These are phyloP conservation scores for Sporobolomyces pararoseus DNA, from an alignment of 768 basidiomycete species.

Conservation along the genomic window DNA sequence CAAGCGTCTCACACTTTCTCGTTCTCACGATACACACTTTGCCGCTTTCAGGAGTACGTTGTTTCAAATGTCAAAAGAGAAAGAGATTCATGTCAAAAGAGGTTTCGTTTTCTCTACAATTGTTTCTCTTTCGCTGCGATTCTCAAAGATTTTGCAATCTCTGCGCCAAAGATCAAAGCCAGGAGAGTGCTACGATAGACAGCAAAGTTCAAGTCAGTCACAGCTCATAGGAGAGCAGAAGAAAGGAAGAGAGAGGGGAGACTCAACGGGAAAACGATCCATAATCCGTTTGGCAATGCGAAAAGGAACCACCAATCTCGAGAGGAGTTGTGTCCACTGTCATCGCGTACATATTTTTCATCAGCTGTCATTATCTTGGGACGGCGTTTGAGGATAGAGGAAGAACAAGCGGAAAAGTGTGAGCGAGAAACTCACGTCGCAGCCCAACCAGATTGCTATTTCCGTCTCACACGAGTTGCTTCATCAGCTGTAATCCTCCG, in stretches of 20 bases:
- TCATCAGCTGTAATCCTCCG: not conserved
- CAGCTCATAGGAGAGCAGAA: too few species aligned
- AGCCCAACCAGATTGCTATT: conserved; percentile 21
- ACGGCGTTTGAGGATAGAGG: too few species aligned
- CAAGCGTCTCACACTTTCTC: not conserved
- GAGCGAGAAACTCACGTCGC: conserved; percentile 1
- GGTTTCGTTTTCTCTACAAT: not conserved
- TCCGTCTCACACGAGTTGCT: too few species aligned
- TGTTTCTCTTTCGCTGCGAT: conserved; percentile 27
- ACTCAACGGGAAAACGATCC: conserved; percentile 48
- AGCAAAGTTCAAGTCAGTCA: not conserved
- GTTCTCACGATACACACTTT: not conserved
- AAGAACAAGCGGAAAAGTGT: not conserved
- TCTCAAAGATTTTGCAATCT: conserved; percentile 44
- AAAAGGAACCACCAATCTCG: conserved; percentile 24
- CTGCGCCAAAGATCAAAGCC: conserved; percentile 50
- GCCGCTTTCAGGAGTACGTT: not conserved
- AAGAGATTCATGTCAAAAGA: not conserved
- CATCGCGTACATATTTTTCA: not conserved
- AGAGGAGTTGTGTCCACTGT: conserved; percentile 30
- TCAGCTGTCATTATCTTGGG: not conserved
- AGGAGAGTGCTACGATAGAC: conserved; percentile 42
- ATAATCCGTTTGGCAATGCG: conserved; percentile 38
- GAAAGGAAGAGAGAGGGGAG: not conserved
- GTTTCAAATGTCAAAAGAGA: not conserved